Percentiles rank a stretch among this genome's conserved stretches.
phyloP scores from a whole-genome alignment of 305 asterid species.

The Fraxinus dipetala region DNA sequence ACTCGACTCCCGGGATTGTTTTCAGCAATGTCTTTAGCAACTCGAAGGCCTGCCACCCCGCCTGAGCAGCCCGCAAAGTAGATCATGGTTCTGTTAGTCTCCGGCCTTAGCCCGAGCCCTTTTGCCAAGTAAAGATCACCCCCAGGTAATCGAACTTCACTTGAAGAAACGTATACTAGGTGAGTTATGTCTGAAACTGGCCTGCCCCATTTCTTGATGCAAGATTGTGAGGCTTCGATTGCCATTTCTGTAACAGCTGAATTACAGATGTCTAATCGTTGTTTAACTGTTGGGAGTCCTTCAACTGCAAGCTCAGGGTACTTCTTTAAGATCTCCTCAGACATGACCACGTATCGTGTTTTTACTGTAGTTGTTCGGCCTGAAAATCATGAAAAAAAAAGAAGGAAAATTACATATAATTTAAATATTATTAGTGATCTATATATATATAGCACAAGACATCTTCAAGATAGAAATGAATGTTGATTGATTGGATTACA shows the following conservation, averaged over 20 bases:
- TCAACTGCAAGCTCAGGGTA: slow-evolving; percentile 84
- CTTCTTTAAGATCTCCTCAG: slow-evolving; percentile 73
- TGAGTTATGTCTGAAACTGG: slow-evolving; percentile 67
- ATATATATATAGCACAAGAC: neutral
- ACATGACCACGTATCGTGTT: slow-evolving; percentile 94
- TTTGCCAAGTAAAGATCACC: slow-evolving; percentile 86
- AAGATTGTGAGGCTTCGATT: slow-evolving; percentile 65
- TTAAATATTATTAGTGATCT: neutral
- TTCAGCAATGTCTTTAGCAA: slow-evolving; percentile 90
- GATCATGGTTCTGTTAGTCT: slow-evolving; percentile 65
- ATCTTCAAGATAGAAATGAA: neutral
- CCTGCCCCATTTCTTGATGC: slow-evolving; percentile 67
- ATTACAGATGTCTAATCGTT: slow-evolving; percentile 78
- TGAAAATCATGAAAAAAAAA: slow-evolving; percentile 21
- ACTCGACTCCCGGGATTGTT: slow-evolving; percentile 87
- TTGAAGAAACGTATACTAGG: slow-evolving; percentile 68
- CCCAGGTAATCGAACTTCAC: slow-evolving; percentile 70
- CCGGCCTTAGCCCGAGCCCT: slow-evolving; percentile 75
- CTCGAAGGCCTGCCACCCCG: slow-evolving; percentile 94
- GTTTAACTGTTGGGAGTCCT: slow-evolving; percentile 76
- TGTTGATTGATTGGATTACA: slow-evolving; percentile 38
- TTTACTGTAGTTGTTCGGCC: slow-evolving; percentile 94
- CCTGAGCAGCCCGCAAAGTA: slow-evolving; percentile 96
- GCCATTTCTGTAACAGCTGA: slow-evolving; percentile 92
- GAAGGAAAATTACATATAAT: neutral